Percentiles rank a stretch among this genome's conserved stretches.
Evolutionary conservation across 345 rosid genomes (phyloP).

Genomic region (Ailanthus altissimus): DNA sequence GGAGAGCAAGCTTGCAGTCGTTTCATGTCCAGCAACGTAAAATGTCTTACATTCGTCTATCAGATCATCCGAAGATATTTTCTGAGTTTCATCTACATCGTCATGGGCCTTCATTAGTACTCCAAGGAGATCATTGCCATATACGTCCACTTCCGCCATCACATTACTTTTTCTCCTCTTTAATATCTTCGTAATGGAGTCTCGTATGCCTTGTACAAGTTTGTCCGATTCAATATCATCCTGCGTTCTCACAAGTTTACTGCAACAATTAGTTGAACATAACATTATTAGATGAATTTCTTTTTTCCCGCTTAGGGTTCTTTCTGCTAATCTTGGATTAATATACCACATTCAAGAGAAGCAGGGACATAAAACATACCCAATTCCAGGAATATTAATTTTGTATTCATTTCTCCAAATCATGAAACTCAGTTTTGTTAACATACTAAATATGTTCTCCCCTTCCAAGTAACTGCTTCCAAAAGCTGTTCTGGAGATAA

Average conservation of each 20-base stretch:
- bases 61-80: conserved; percentile 34
- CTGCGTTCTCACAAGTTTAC: background rate
- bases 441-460: conserved; percentile 38
- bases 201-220: conserved; percentile 13
- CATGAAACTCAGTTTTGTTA: conserved; percentile 24
- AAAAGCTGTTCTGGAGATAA: conserved; percentile 51
- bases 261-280: background rate
- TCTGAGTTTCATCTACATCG: conserved; percentile 24
- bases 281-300: background rate
- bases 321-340: too few species aligned
- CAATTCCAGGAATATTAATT: conserved; percentile 32
- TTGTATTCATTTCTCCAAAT: conserved; percentile 11
- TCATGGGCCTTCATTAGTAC: conserved; percentile 28
- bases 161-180: conserved; percentile 28
- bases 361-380: conserved; percentile 15
- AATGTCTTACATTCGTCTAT: conserved; percentile 48
- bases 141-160: conserved; percentile 9
- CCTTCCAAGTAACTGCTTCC: conserved; percentile 56
- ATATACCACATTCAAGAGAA: too few species aligned
- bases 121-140: conserved; percentile 38
- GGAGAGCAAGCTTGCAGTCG: conserved; percentile 24
- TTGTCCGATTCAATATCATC: conserved; percentile 17
- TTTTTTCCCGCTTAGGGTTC: too few species aligned
- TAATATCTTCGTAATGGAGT: conserved; percentile 21
- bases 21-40: conserved; percentile 30